Evolutionary conservation across 2,329 filamentous ascomycete species (phyloP), one percentile per base, ranked within the genome.

Genomic region (Penicillium crustosum): DNA sequence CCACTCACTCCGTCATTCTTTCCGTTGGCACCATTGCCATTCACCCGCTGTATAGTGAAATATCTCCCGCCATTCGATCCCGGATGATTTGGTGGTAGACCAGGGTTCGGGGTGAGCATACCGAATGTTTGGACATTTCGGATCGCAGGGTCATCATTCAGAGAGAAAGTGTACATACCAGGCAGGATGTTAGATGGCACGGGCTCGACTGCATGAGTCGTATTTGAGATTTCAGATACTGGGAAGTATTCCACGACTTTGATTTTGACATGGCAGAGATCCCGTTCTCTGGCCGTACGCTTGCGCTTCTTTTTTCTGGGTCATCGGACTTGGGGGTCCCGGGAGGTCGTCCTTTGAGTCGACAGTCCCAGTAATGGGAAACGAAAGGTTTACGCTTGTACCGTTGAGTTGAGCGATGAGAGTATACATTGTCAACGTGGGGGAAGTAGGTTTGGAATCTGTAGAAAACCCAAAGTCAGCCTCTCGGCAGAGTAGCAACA

Each of bases 221-320:
- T 60, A 63, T 63, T 63, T 21, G 66, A 63, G 43, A 70, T 66
- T 47, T 68, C 72, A 49, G 69, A 67, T 12, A 66, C 68, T 41
- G 87, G 83, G 53, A 89, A 88, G 75, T 90, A 90, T 73, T 93
- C 89, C 3, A 89, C 91, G 59, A 93, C 90, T 73, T 92, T 93
- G 72, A 93, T 91, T 76, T 93, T 93, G 62, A 93, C 89, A 72
- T 93, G 89, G 71, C 90, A 93, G n/a, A 92, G 80, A 75, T 92
- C 88, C 13, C 88, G 82, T 72, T 90, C 86, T 42, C 90, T 81
- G n/a, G 87, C 87, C 36, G 83, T 86, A 27, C 90, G 86, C 75
- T 91, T 92, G 38, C 90, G 83, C 74, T 91, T 92, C 81, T 91
- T 92, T 78, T 92, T 71, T 86, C 87, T 0, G 90, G 89, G 66